Base-by-base conservation (phyloP, 306 rosid genomes). In the Quercus cerris region DNA sequence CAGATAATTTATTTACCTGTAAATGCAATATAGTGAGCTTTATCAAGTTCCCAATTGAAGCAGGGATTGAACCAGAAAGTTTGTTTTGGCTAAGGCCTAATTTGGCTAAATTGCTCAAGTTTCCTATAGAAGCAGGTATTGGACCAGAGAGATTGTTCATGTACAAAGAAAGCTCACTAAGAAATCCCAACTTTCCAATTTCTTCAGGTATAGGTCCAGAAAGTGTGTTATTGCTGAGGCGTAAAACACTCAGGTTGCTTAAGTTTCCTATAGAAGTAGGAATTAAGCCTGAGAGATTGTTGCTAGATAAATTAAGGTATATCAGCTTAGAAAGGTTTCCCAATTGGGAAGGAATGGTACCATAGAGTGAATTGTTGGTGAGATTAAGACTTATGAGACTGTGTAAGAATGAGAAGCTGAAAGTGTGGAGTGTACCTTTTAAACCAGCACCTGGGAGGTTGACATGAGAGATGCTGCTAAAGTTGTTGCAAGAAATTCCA, bases 121-220 rank as follows among this genome's bases (percentile, higher is more conserved):
- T 59, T 56, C 80, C 80, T 6, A 81, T 67, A 5, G 66, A 63
- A 2, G 57, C 2, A 55, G 82, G 85, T 2, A 83, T 75, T 17
- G 38, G 31, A 10, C 86, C 87, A 0, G 2, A 57, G 31, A 87
- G 76, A 76, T 27, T 38, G 63, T 79, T 18, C 0, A 2, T 0
- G 1, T 1, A 70, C 3, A 82, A 0, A 5, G 30, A 1, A 33
- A 87, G 20, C 0, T 12, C 4, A 31, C 2, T 5, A 2, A 83
- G 33, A 13, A 73, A 80, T 22, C 3, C 7, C 0, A 86, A 51
- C 75, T 4, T 58, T 25, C 77, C 18, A 13, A 81, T 0, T 69
- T 70, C 27, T 54, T 41, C 4, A 46, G 52, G 52, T 9, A 46
- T 46, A 0, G 52, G 11, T 46, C 52, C 52, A 10, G 51, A 44